Percentiles rank a stretch among this genome's conserved stretches.
Evolutionary conservation across 176 grass and related monocot species (phyloP).

Genomic region (Hyparrhenia diplandra): DNA sequence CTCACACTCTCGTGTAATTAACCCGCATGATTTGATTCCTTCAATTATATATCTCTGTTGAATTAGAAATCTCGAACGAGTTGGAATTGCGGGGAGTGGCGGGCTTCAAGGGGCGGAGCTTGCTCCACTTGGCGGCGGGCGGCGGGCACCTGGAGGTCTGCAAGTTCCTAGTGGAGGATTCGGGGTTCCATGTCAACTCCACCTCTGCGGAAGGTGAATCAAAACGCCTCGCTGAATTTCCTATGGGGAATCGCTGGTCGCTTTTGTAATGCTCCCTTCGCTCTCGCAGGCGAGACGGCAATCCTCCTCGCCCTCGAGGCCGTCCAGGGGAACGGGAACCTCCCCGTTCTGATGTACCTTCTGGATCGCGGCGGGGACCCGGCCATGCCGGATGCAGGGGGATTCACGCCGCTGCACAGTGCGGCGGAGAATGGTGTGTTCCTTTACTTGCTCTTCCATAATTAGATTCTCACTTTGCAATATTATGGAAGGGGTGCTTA

Average conservation of each 20-base stretch:
- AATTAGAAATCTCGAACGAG: conserved; percentile 2
- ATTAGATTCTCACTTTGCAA: no score
- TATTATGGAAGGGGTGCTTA: no score
- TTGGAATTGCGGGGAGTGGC: conserved; percentile 5
- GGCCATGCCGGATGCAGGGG: neutral
- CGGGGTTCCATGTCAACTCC: conserved; percentile 15
- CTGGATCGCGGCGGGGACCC: conserved; percentile 35
- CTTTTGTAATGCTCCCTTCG: no score
- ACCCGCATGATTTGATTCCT: neutral
- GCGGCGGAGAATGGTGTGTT: conserved; percentile 15
- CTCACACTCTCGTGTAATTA: no score
- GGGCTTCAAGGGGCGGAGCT: conserved; percentile 1
- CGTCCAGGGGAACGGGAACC: neutral
- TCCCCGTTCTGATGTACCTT: conserved; percentile 24
- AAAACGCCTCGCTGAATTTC: neutral
- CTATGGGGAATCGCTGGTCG: no score
- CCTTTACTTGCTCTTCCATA: neutral
- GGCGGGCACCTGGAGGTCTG: conserved; percentile 24
- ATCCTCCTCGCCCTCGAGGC: neutral
- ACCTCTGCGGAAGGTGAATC: neutral
- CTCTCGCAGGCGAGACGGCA: conserved; percentile 23
- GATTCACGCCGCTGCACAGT: conserved; percentile 26
- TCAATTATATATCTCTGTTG: neutral
- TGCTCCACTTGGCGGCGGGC: conserved; percentile 32
- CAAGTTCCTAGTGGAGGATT: conserved; percentile 39